Evolutionary conservation across 208 protist species (phyloP).

Genomic region (Crithidia brevicula): DNA sequence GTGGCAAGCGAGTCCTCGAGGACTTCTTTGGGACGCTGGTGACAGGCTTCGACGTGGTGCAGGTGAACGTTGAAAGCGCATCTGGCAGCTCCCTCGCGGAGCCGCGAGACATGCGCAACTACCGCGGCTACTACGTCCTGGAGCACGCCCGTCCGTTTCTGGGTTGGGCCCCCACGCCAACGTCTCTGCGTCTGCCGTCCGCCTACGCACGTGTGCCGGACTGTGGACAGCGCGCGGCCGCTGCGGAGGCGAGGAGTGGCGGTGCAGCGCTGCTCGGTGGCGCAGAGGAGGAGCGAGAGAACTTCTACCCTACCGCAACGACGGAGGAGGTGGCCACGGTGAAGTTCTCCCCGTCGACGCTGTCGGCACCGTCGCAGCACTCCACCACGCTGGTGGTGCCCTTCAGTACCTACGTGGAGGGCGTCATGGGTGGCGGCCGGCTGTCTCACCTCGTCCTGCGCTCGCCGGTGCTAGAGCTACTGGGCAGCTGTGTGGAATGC

Average conservation of each 20-base stretch:
- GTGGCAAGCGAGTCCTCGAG: slow-evolving; percentile 50
- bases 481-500: slow-evolving; percentile 20
- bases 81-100: slow-evolving; percentile 18
- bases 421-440: slow-evolving; percentile 8
- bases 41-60: slow-evolving; percentile 75
- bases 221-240: no score
- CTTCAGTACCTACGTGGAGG: slow-evolving; percentile 65
- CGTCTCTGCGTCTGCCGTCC: background rate
- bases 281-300: background rate
- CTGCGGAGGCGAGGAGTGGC: background rate
- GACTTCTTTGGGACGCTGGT: slow-evolving; percentile 70
- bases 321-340: background rate
- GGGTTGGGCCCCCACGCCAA: slow-evolving; percentile 59
- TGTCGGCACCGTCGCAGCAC: background rate
- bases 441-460: slow-evolving; percentile 72
- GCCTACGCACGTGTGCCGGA: background rate
- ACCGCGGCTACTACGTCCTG: slow-evolving; percentile 57
- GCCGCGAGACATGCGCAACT: slow-evolving; percentile 38
- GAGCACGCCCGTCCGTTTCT: slow-evolving; percentile 74
- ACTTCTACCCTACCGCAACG: background rate
- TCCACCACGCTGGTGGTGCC: slow-evolving; percentile 38
- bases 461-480: slow-evolving; percentile 36
- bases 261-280: no score
- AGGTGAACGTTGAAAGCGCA: slow-evolving; percentile 43
- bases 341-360: background rate